A percentile compares a stretch with the other conserved stretches of the same genome.
phyloP scores from a whole-genome alignment of 1,139 yeast genomes.

The Hansenula lynferdii region DNA sequence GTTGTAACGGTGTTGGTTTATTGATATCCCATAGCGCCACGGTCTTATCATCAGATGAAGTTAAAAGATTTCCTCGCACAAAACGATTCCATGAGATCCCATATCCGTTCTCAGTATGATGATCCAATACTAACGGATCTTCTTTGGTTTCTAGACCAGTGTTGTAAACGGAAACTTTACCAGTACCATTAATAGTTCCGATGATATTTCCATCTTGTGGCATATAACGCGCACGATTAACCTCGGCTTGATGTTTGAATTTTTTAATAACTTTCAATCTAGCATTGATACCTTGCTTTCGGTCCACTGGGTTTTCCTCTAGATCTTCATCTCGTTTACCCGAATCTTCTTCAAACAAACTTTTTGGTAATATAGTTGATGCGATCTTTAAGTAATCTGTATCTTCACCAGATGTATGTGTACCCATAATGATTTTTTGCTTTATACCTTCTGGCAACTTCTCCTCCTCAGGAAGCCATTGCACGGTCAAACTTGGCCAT shows the following conservation, averaged over 20 bases:
- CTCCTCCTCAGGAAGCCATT: conserved; percentile 55
- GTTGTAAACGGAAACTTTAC: conserved; percentile 62
- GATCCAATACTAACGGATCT: conserved; percentile 32
- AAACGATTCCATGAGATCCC: conserved; percentile 63
- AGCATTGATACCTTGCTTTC: conserved; percentile 31
- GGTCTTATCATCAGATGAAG: conserved; percentile 61
- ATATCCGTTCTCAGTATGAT: conserved; percentile 64
- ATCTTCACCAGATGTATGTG: conserved; percentile 82
- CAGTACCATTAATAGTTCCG: conserved; percentile 76
- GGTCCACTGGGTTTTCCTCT: conserved; percentile 19
- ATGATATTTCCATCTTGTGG: conserved; percentile 65
- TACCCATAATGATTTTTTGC: conserved; percentile 61
- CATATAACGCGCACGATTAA: conserved; percentile 79
- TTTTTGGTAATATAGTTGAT: conserved; percentile 59
- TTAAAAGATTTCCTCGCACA: conserved; percentile 43
- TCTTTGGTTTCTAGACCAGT: conserved; percentile 34
- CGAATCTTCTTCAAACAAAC: conserved; percentile 17
- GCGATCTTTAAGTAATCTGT: conserved; percentile 76
- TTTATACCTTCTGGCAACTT: conserved; percentile 13
- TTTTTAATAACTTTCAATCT: conserved; percentile 62
- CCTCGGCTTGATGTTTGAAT: conserved; percentile 50
- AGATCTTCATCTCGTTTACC: conserved; percentile 11
- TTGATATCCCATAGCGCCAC: conserved; percentile 54
- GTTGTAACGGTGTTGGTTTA: conserved; percentile 20
- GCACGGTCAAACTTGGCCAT: conserved; percentile 79